Percentiles rank a stretch among this genome's conserved stretches.
phyloP scores from a whole-genome alignment of 345 rosid species.

The Crucihimalaya himalaica region DNA sequence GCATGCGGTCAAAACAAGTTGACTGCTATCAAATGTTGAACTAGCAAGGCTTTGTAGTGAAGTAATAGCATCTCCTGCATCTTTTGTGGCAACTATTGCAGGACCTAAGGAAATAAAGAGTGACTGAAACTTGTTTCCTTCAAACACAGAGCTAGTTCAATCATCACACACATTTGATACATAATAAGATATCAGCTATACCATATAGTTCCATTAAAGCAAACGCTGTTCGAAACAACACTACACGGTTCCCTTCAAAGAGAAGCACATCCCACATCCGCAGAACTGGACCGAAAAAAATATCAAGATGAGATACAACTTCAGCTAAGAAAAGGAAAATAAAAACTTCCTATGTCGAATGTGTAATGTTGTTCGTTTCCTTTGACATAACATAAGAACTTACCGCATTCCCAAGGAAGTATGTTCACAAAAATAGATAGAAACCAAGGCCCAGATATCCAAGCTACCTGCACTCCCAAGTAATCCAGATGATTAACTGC shows the following conservation, averaged over 20 bases:
- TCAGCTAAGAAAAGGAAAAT: not conserved
- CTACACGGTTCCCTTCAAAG: slow-evolving; percentile 93
- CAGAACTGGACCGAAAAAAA: slow-evolving; percentile 58
- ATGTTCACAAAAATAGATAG: slow-evolving; percentile 92
- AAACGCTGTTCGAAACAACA: slow-evolving; percentile 93
- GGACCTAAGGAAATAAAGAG: slow-evolving; percentile 59
- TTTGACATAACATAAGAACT: slow-evolving; percentile 37
- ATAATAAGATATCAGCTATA: slow-evolving; percentile 34
- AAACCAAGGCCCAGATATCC: slow-evolving; percentile 97
- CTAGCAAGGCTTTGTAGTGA: slow-evolving; percentile 82
- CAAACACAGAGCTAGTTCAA: not conserved
- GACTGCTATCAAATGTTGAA: slow-evolving; percentile 98
- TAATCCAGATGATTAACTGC: slow-evolving; percentile 99
- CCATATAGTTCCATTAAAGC: slow-evolving; percentile 93
- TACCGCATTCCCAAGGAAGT: slow-evolving; percentile 99
- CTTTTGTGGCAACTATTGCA: slow-evolving; percentile 79
- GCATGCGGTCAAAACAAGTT: slow-evolving; percentile 87
- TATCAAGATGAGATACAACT: slow-evolving; percentile 16
- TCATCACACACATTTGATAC: slow-evolving; percentile 1
- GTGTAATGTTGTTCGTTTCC: not conserved
- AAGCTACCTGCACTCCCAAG: slow-evolving; percentile 99
- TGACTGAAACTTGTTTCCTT: not conserved
- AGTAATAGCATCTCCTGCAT: slow-evolving; percentile 93
- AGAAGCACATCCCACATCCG: slow-evolving; percentile 98
- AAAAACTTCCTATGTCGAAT: not conserved